Evolutionary conservation across 192 early-diverging fungal genomes (phyloP).

Genomic region (Obelidium mucronatum): DNA sequence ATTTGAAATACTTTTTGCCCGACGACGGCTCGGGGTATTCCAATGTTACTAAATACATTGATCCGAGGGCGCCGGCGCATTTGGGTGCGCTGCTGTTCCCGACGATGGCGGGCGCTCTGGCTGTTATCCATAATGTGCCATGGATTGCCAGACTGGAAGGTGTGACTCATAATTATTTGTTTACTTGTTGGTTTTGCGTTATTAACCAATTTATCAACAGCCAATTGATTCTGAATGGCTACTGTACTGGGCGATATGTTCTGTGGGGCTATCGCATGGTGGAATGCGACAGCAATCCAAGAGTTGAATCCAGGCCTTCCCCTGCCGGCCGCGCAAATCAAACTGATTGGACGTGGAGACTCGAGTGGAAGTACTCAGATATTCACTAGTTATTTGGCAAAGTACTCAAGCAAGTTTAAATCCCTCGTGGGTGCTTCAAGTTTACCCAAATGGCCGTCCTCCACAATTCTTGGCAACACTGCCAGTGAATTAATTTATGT

Average conservation of each 20-base stretch:
- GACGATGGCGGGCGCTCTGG: conserved; percentile 3
- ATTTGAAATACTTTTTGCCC: background rate
- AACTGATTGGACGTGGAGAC: background rate
- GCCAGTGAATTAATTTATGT: background rate
- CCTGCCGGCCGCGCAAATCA: background rate
- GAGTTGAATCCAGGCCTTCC: background rate
- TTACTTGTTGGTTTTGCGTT: no score
- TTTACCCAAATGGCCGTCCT: background rate
- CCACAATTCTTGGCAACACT: background rate
- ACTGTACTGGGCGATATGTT: conserved; percentile 4
- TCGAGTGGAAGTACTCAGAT: background rate
- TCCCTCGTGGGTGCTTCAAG: background rate
- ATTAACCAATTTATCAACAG: no score
- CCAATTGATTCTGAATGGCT: background rate
- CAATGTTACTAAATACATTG: background rate
- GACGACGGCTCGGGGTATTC: background rate
- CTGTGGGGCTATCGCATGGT: background rate
- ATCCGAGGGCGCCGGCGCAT: background rate
- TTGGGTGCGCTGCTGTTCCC: conserved; percentile 4
- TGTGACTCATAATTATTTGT: no score
- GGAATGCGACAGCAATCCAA: conserved; percentile 15
- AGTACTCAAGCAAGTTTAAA: background rate
- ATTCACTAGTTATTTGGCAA: background rate
- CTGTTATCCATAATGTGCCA: conserved; percentile 1
- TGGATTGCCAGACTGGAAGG: background rate